Evolutionary conservation across 192 early-diverging fungal genomes (phyloP).

Genomic region (Backusella westeae): DNA sequence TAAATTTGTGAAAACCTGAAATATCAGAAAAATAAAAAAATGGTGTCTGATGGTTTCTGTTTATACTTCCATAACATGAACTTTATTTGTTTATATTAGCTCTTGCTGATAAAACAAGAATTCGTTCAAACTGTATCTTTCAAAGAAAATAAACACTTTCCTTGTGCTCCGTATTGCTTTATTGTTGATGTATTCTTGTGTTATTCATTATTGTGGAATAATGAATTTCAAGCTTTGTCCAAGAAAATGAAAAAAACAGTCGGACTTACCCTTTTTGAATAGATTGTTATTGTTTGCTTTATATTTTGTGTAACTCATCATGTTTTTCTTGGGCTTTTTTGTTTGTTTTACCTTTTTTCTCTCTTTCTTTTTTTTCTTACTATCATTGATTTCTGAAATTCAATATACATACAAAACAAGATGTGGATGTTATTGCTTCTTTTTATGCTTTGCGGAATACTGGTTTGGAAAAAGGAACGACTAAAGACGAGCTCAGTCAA

Average conservation of each 20-base stretch:
- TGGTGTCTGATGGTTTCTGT: too few relatives aligned
- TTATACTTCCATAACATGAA: too few relatives aligned
- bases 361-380: neutral
- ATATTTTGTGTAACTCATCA: neutral
- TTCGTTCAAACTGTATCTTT: too few relatives aligned
- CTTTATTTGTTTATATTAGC: too few relatives aligned
- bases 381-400: neutral
- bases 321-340: slow-evolving; percentile 2
- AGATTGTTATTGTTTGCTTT: neutral
- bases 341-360: neutral
- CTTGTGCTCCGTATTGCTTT: too few relatives aligned
- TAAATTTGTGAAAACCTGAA: neutral
- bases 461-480: neutral
- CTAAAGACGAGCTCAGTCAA: neutral
- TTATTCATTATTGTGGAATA: neutral
- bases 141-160: too few relatives aligned
- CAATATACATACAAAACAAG: too few relatives aligned
- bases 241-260: neutral
- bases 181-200: too few relatives aligned
- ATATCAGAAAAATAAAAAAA: too few relatives aligned
- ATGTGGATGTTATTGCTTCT: neutral
- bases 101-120: too few relatives aligned
- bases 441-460: neutral
- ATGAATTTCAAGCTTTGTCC: neutral
- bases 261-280: neutral